Base-by-base conservation (phyloP, 768 basidiomycete species). In the Mycena vitilis region DNA sequence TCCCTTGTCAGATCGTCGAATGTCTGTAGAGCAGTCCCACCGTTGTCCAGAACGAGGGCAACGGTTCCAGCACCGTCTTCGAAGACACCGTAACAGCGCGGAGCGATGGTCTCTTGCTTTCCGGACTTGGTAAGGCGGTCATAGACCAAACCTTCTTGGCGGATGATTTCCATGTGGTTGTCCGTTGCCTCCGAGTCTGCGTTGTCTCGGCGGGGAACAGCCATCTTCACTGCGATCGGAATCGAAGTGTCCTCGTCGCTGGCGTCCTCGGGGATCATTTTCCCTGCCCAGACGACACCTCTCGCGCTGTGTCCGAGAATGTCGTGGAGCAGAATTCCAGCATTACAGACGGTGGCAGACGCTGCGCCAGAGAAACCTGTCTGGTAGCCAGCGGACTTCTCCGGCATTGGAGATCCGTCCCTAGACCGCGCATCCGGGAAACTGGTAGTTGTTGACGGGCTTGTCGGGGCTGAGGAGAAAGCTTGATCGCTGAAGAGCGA, bases 261-360 rank as follows among this genome's bases (percentile, higher is more conserved):
- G 49, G 18, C 56, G 10, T 63, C 66, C 47, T 68, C 66, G 11
- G 34, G 56, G 42, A 68, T 59, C 66, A 68, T 63, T 18, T 38
- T 45, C 1, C 66, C 66, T 2, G 66, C 44, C 66, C 66, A 68
- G 12, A 63, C 60, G 13, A 58, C 58, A 13, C 66, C 60, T 22
- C 45, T 52, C 10, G 53, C 54, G 25, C 49, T 54, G 22, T 63
- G 25, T 13, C 42, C 56, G 4, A 68, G 54, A 5, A 42, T 5
- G 7, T 45, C 30, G 7, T 68, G 34, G 25, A 68, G 57, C 0
- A 68, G 8, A 25, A 68, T 58, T 13, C 66, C 66, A 5, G 55
- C 66, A 18, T 63, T 22, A 34, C 16, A 37, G 48, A 63, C 34
- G 25, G 60, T 45, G 10, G 40, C 36, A 25, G 60, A 51, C 4